Base-by-base conservation (phyloP, 768 basidiomycete species). In the Lactifluus subvellereus region DNA sequence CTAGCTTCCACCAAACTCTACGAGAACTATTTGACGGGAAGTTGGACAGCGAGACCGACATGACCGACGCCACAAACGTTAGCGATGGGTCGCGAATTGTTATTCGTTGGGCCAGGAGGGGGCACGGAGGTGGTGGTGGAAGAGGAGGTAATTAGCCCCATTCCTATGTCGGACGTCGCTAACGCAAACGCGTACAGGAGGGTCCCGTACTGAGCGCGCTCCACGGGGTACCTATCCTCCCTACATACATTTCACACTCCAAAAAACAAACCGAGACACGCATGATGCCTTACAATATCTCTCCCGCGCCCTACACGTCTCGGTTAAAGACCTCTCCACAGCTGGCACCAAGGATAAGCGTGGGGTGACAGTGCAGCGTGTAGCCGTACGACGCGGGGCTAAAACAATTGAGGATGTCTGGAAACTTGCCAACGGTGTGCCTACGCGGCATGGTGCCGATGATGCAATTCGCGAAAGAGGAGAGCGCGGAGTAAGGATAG, bases 271-370 rank as follows among this genome's bases (percentile, higher is more conserved):
- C 72, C 87, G 97, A 49, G 97, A 99, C 71, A 97, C 94, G 3
- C 94, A 97, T 71, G 97, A 98, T 71, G 93, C 92, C 2, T 83
- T 99, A 22, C 80, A 84, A 1, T 80, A 95, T 69, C 76, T 99
- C 37, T 79, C 91, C 18, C 86, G 94, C 14, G 79, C 82, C 35
- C 78, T 98, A n/a, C 86, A 88, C 64, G 84, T 87, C 62, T 84
- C 78, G 27, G 73, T 85, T 54, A 94, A 89, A 74, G 92, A 96
- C 70, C 78, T 99, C 8, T 84, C 87, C 27, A 89, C 94, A 30
- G 92, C 94, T 4, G 97, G 97, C 0, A 99, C 97, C 8, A 99
- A 99, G 72, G 97, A 99, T 76, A 99, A 98, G 72, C 89, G 97
- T 38, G 97, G 94, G 0, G 93, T 98, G 16, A 98, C 97, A 1